phyloP scores from a whole-genome alignment of 805 yeast genomes.

The Wickerhamiella galacta region DNA sequence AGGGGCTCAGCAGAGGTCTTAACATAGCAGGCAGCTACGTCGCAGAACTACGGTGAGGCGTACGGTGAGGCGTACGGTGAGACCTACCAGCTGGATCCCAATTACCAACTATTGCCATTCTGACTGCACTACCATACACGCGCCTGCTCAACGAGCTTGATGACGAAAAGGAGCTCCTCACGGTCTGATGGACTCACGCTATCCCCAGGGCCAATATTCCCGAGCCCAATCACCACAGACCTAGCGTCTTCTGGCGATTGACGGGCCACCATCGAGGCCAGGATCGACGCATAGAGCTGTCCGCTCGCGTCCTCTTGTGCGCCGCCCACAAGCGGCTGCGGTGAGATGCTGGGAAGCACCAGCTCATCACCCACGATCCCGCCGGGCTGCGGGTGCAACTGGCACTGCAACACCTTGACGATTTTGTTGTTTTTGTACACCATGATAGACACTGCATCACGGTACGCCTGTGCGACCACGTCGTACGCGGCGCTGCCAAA shows the following conservation, averaged over 20 bases:
- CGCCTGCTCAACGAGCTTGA: constrained; percentile 17
- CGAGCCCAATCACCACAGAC: constrained; percentile 20
- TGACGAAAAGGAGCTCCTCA: constrained; percentile 17
- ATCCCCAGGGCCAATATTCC: constrained; percentile 16
- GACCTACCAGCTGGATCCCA: too few relatives aligned
- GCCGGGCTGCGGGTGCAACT: constrained; percentile 12
- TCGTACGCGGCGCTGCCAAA: constrained; percentile 14
- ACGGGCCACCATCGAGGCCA: constrained; percentile 19
- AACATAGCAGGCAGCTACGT: too few relatives aligned
- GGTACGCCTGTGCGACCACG: constrained; percentile 17
- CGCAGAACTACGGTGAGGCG: too few relatives aligned
- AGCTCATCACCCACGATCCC: constrained; percentile 8
- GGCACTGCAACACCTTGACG: constrained; percentile 16
- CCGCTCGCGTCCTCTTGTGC: constrained; percentile 16
- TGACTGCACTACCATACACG: constrained; percentile 21
- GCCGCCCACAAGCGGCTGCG: constrained; percentile 13
- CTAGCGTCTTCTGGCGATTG: constrained; percentile 20
- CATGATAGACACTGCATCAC: constrained; percentile 19
- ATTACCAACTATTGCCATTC: too few relatives aligned
- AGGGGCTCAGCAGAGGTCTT: too few relatives aligned
- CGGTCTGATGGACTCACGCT: constrained; percentile 15
- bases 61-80: too few relatives aligned
- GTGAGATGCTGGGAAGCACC: constrained; percentile 11
- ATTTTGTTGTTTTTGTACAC: constrained; percentile 19
- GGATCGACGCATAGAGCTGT: constrained; percentile 17